Conservation (phyloP, 345 rosid genomes). For the Barbarea vulgaris region DNA sequence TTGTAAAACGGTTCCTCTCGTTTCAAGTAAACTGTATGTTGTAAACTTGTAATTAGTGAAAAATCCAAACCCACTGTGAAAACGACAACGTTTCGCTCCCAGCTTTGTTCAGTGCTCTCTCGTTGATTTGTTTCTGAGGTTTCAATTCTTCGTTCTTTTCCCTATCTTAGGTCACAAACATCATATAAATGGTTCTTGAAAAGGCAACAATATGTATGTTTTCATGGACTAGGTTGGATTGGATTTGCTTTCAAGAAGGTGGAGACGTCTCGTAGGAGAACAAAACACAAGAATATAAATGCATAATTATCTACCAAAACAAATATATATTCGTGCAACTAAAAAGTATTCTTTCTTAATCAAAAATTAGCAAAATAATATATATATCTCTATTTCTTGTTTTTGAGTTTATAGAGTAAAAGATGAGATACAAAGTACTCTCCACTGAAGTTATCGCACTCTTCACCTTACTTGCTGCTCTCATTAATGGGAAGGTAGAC, state of each 20-base stretch:
- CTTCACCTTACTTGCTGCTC: conserved; percentile 46
- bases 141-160: background rate
- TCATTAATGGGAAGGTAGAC: conserved; percentile 79
- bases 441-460: conserved; percentile 5
- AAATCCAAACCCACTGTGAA: no score
- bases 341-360: background rate
- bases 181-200: background rate
- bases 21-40: no score
- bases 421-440: conserved; percentile 16
- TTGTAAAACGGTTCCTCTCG: no score
- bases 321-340: conserved; percentile 27
- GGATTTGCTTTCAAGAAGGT: background rate
- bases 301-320: conserved; percentile 23
- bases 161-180: background rate
- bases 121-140: background rate
- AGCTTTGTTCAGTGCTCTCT: background rate
- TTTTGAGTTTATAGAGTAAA: conserved; percentile 30
- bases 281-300: background rate
- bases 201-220: no score
- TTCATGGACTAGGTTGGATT: background rate
- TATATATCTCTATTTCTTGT: conserved; percentile 26
- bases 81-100: background rate
- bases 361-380: conserved; percentile 23
- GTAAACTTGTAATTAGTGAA: no score
- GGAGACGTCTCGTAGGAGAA: background rate